These are phyloP conservation scores for Leccinum broughii DNA, from an alignment of 768 basidiomycete species.

Conservation along the genomic window DNA sequence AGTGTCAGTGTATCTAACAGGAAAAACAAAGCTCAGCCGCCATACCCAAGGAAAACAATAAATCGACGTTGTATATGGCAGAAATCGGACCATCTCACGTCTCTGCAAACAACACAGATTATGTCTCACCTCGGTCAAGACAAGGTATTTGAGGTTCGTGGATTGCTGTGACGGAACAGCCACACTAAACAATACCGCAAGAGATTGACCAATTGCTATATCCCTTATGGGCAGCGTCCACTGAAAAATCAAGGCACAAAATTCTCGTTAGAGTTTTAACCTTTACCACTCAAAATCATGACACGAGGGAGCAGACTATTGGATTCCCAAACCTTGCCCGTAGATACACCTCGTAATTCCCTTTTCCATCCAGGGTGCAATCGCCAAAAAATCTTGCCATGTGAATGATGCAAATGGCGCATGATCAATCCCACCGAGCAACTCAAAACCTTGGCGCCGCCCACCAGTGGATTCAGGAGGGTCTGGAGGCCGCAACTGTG, in stretches of 20 bases:
- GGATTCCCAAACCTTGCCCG: slow-evolving; percentile 71
- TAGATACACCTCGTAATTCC: slow-evolving; percentile 62
- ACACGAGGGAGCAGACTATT: slow-evolving; percentile 8
- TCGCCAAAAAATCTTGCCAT: slow-evolving; percentile 65
- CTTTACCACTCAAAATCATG: neutral
- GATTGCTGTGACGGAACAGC: slow-evolving; percentile 11
- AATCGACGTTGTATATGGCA: slow-evolving; percentile 2
- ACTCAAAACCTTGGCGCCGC: slow-evolving; percentile 48
- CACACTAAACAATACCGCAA: slow-evolving; percentile 16
- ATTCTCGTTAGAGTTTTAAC: neutral
- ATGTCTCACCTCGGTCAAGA: slow-evolving; percentile 37
- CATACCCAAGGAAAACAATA: slow-evolving; percentile 27
- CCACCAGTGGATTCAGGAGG: slow-evolving; percentile 39
- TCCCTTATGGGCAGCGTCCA: neutral
- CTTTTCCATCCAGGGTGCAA: slow-evolving; percentile 81
- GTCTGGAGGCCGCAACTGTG: slow-evolving; percentile 53
- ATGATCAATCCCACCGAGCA: slow-evolving; percentile 47
- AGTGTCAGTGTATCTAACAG: slow-evolving; percentile 6
- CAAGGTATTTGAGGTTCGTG: slow-evolving; percentile 15
- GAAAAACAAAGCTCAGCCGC: slow-evolving; percentile 26
- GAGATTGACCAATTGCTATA: neutral
- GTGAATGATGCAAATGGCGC: slow-evolving; percentile 69
- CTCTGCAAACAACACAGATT: slow-evolving; percentile 19
- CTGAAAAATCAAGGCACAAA: slow-evolving; percentile 9
- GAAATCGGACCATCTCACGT: slow-evolving; percentile 7